Base-by-base conservation (phyloP, 2,329 filamentous ascomycete species). In the Alternaria ethzedia region DNA sequence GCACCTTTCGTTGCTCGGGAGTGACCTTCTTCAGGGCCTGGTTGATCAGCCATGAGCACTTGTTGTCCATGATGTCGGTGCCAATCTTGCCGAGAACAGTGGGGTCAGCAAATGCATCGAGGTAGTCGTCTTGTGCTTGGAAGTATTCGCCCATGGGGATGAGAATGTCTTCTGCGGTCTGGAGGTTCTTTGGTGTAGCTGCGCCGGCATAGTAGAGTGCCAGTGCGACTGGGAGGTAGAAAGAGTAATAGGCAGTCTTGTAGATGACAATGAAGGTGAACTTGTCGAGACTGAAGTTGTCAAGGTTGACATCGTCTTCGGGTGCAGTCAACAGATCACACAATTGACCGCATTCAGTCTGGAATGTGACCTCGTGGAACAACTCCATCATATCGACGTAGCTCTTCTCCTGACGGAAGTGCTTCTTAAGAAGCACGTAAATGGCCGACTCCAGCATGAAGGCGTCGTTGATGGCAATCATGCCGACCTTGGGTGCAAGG, bases 211-310 rank as follows among this genome's bases (percentile, higher is more conserved):
- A 91, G 85, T 95, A 86, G 74, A 99, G 86, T 6, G 96, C 93
- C 47, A 99, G 88, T 10, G 94, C 95, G 59, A 99, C 94, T 63
- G 96, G 96, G 13, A 99, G 91, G 85, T 98, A 98, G 87, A 99
- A 99, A 78, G 92, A 96, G 87, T 99, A 99, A 86, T 96, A 99
- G 55, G 96, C 94, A 23, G 96, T 99, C 89, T 99, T 99, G 90
- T 97, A 98, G 83, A 97, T 92, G 84, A 99, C 96, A 78, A 99
- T 99, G 87, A 98, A 99, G 75, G 86, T 90, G 86, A 97, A 97
- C 87, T 97, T 99, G 66, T 94, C 88, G 82, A 97, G 86, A 81
- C 90, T 94, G 87, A 99, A 99, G 86, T 97, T 97, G 86, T 92
- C 86, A 68, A 99, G 90, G 83, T 98, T 90, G 77, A 98, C 92